phyloP scores from a whole-genome alignment of 2,329 filamentous ascomycete species.

The Nannizzia gypsea region DNA sequence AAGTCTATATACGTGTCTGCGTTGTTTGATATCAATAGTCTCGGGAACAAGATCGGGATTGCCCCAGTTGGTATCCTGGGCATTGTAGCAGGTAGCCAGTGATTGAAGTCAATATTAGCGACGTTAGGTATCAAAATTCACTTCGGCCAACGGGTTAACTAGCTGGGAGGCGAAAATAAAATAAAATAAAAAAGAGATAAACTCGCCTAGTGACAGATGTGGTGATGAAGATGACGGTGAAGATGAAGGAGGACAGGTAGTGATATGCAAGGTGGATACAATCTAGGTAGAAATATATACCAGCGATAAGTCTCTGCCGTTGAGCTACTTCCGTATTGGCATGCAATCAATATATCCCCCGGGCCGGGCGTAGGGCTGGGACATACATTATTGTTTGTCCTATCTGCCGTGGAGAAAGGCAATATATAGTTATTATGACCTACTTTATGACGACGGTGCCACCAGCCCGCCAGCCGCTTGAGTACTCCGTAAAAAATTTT shows the following conservation, averaged over 20 bases:
- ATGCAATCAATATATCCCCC: background rate
- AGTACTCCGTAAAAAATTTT: background rate
- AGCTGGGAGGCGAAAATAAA: background rate
- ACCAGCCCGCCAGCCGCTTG: background rate
- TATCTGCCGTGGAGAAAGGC: no score
- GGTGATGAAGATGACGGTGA: background rate
- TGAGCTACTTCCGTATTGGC: background rate
- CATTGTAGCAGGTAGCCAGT: no score
- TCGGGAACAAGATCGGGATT: background rate
- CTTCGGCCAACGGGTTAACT: background rate
- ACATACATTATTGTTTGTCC: background rate
- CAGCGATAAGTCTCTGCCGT: no score
- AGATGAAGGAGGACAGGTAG: no score
- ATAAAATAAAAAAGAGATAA: background rate
- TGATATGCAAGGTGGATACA: background rate
- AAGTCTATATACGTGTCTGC: no score
- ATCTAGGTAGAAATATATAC: no score
- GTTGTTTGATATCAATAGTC: background rate
- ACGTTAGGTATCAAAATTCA: background rate
- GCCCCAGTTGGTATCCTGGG: background rate
- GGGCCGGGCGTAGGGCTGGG: no score
- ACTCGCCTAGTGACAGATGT: background rate
- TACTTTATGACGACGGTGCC: no score
- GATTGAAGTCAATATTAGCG: background rate
- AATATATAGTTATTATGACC: no score